Evolutionary conservation across 768 basidiomycete genomes (phyloP).

Genomic region (Fistulinella prunicolor): DNA sequence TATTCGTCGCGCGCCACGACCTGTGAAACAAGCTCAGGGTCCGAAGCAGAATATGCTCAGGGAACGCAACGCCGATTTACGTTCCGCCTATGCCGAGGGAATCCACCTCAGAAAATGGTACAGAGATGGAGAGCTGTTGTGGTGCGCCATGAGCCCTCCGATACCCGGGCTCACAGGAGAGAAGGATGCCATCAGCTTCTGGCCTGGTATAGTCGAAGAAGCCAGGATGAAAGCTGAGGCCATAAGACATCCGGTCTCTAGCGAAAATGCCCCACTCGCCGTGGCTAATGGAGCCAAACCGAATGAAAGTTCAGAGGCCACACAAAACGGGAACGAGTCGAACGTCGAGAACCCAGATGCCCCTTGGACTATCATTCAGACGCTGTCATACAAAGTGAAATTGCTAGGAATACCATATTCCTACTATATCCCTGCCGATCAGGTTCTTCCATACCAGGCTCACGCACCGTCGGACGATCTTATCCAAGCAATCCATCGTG

Average conservation of each 20-base stretch:
- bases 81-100: slow-evolving; percentile 49
- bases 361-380: slow-evolving; percentile 62
- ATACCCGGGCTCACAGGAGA: slow-evolving; percentile 41
- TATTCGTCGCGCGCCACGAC: slow-evolving; percentile 38
- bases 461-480: slow-evolving; percentile 54
- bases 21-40: slow-evolving; percentile 31
- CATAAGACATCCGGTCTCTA: slow-evolving; percentile 26
- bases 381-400: slow-evolving; percentile 62
- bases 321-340: slow-evolving; percentile 10
- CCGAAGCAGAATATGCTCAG: slow-evolving; percentile 52
- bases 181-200: slow-evolving; percentile 55
- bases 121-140: slow-evolving; percentile 67
- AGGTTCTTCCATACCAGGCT: slow-evolving; percentile 74
- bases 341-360: slow-evolving; percentile 21
- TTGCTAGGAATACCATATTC: slow-evolving; percentile 56
- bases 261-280: not conserved
- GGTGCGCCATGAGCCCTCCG: slow-evolving; percentile 56
- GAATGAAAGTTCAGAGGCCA: not conserved
- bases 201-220: slow-evolving; percentile 72
- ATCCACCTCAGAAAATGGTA: slow-evolving; percentile 56
- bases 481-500: slow-evolving; percentile 45
- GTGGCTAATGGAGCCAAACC: slow-evolving; percentile 10
- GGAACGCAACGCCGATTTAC: slow-evolving; percentile 64
- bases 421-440: slow-evolving; percentile 48
- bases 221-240: slow-evolving; percentile 47